Evolutionary conservation across 2,329 filamentous ascomycete species (phyloP), one percentile per base, ranked within the genome.

Genomic region (Ophiocordyceps unilateralis): DNA sequence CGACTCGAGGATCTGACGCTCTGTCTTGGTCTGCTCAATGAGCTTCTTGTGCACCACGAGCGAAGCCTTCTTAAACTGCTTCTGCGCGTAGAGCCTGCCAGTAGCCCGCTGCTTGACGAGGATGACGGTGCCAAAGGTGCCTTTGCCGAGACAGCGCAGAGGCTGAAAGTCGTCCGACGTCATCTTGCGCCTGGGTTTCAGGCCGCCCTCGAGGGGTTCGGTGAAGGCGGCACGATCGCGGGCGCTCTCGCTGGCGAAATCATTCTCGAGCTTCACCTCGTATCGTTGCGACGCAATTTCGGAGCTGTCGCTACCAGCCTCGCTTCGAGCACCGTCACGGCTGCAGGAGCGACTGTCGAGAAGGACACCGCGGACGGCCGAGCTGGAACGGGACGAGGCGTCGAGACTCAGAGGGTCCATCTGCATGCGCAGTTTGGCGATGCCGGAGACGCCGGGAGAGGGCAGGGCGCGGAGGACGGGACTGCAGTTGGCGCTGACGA

Each of bases 41-140:
- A 96, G 74, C 59, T 88, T 87, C 70, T 94, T 95, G 64, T 95
- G 88, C 34, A 98, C 85, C 1, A 88, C 86, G 42, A 98, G 68
- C 9, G 87, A 93, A 1, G 93, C 91, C 65, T 98, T 98, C 60
- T 89, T 91, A 65, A 98, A 91, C 63, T 96, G 89, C 68, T 98
- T 98, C 66, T 98, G 93, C 1, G 91, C 93, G 56, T 88, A 98
- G 5, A 98, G 74, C 38, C 84, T 80, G 37, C 91, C 91, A 2
- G 88, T 95, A 24, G 76, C 67, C 41, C 77, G 78, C 64, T 98
- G 89, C 64, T 88, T 91, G 47, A 98, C 93, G 23, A 98, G 72
- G 39, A 94, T 67, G 11, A 98, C 93, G 1, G 89, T 98, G 30
- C 91, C 91, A 58, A 91, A 98, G 14, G 91, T 87, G 41, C 91